These are phyloP conservation scores for Erodium chrysanthum DNA, from an alignment of 441 rosid genomes.

Conservation along the genomic window DNA sequence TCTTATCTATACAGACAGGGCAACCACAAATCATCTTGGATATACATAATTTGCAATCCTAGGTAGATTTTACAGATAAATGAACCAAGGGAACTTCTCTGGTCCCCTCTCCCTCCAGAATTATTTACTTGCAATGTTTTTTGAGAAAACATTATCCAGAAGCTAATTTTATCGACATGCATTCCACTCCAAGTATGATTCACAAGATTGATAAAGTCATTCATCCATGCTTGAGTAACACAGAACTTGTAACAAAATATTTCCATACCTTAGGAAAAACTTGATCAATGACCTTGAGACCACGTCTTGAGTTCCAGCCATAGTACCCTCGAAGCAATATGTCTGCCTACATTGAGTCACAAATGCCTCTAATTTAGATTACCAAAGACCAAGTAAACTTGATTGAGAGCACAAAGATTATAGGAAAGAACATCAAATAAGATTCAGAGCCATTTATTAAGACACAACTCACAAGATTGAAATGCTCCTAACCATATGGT, in stretches of 20 bases:
- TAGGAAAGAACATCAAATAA: background rate
- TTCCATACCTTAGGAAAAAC: slow-evolving; percentile 70
- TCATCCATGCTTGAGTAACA: background rate
- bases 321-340: slow-evolving; percentile 64
- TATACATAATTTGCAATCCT: background rate
- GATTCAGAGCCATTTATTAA: background rate
- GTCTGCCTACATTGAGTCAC: slow-evolving; percentile 50
- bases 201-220: background rate
- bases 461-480: background rate
- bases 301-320: slow-evolving; percentile 88
- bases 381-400: background rate
- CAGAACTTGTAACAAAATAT: background rate
- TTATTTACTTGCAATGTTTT: background rate
- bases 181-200: background rate
- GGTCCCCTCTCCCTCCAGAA: background rate
- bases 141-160: background rate
- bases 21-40: too few species aligned
- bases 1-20: background rate
- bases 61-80: background rate
- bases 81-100: background rate
- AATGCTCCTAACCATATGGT: background rate
- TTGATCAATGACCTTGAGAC: slow-evolving; percentile 56
- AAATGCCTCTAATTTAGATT: background rate
- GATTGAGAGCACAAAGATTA: background rate
- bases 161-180: background rate